Base-by-base conservation (phyloP, 805 yeast species). In the Yamadazyma insecticola region DNA sequence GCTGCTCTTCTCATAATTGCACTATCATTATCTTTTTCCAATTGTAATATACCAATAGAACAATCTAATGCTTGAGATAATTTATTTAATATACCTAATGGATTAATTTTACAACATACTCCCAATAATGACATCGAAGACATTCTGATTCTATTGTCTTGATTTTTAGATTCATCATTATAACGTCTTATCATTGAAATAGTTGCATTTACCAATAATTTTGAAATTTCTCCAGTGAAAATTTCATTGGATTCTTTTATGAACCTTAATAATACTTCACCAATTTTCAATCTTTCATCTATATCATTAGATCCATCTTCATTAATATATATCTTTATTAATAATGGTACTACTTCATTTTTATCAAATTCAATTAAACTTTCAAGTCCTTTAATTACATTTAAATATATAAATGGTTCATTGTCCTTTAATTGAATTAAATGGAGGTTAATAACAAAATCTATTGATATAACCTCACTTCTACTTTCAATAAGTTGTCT, bases 81-180 rank as follows among this genome's bases (percentile, higher is more conserved):
- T 35, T 66, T 59, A 1, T 53, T 47, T 0, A 61, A 24, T 1
- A 86, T 45, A 0, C 81, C 83, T 5, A 57, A 32, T 1, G 88
- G 79, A 37, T 77, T 76, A 1, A 60, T 60, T 40, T 74, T 73
- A 45, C 88, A 73, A 22, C 82, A 62, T 5, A 72, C 60, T 17
- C 97, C 96, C n/a, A 90, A 52, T 10, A 92, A 54, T 0, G 96
- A 84, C 76, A 89, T 72, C 0, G 96, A 74, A 2, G 97, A 89
- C 82, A 87, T 79, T 43, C 97, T 65, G 23, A 88, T 41, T 23
- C 79, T 69, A 36, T 69, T 62, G 40, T 87, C 95, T 3, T 35
- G 57, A 13, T 55, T 50, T 4, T 53, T 43, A n/a, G 53, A 41
- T 1, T 39, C 50, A 4, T 39, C 39, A 1, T 28, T 25, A 2